phyloP scores from a whole-genome alignment of 345 rosid species.

The Rubroshorea leprosula region DNA sequence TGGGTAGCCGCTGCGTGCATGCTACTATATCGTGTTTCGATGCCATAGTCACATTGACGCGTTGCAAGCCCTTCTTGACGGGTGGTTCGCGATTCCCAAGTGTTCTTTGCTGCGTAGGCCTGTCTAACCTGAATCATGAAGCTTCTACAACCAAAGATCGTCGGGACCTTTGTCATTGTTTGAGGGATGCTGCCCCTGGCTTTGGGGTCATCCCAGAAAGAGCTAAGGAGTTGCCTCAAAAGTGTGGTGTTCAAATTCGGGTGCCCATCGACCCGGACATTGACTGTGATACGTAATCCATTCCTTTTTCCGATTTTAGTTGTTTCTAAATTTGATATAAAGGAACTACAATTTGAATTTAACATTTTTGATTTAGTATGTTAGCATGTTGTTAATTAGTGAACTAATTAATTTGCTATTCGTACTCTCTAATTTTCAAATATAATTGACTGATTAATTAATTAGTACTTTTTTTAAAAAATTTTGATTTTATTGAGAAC shows the following conservation, averaged over 20 bases:
- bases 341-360: no score
- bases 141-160: conserved; percentile 15
- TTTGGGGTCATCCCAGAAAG: conserved; percentile 14
- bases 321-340: no score
- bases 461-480: no score
- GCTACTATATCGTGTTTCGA: not conserved
- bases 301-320: no score
- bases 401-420: no score
- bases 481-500: no score
- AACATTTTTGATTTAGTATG: no score
- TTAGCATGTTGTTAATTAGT: no score
- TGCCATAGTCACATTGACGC: conserved; percentile 2
- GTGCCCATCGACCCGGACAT: conserved; percentile 23
- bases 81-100: not conserved
- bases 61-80: conserved; percentile 9
- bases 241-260: conserved; percentile 14
- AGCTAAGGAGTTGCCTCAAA: conserved; percentile 19
- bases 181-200: conserved; percentile 8
- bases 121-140: conserved; percentile 1
- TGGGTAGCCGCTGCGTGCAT: not conserved
- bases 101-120: conserved; percentile 1
- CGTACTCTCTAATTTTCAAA: no score
- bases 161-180: conserved; percentile 18
- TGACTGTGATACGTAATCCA: conserved; percentile 28
- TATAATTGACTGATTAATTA: no score